phyloP scores from a whole-genome alignment of 768 basidiomycete genomes.

The Calvatia gigantea region DNA sequence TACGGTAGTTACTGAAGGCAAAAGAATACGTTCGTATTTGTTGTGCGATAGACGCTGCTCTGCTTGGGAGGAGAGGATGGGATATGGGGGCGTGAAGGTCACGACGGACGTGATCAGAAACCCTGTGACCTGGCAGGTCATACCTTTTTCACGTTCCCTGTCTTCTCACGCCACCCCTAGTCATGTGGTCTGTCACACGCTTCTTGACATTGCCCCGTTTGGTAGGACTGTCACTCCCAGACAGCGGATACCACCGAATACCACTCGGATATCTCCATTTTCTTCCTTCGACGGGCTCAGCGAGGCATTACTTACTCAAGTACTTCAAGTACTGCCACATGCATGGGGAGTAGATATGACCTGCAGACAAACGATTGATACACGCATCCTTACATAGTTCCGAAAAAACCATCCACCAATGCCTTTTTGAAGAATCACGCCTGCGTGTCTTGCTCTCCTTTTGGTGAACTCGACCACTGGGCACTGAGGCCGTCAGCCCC shows the following conservation, averaged over 20 bases:
- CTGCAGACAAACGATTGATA: too few species aligned
- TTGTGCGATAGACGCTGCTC: constrained; percentile 14
- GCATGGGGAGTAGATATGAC: too few species aligned
- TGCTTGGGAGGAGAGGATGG: constrained; percentile 19
- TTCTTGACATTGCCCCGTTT: background rate
- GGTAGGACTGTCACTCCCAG: background rate
- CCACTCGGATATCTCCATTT: background rate
- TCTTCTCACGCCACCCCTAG: constrained; percentile 28
- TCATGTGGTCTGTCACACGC: constrained; percentile 13
- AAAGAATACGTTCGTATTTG: constrained; percentile 12
- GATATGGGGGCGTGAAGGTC: constrained; percentile 37
- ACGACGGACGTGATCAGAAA: constrained; percentile 39
- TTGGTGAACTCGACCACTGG: background rate
- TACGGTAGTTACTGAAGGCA: background rate
- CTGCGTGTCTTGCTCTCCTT: background rate
- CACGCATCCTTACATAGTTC: background rate
- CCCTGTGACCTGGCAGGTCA: constrained; percentile 35
- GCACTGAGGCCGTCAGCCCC: too few species aligned
- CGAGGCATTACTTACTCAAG: background rate
- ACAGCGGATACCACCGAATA: too few species aligned
- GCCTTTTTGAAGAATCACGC: background rate
- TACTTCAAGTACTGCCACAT: too few species aligned
- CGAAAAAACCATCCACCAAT: background rate
- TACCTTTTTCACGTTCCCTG: constrained; percentile 24
- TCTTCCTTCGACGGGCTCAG: background rate